A percentile compares a stretch with the other conserved stretches of the same genome.
These are phyloP conservation scores for Dothidotthia symphoricarpi DNA, from an alignment of 2,329 filamentous ascomycete species.

Conservation along the genomic window DNA sequence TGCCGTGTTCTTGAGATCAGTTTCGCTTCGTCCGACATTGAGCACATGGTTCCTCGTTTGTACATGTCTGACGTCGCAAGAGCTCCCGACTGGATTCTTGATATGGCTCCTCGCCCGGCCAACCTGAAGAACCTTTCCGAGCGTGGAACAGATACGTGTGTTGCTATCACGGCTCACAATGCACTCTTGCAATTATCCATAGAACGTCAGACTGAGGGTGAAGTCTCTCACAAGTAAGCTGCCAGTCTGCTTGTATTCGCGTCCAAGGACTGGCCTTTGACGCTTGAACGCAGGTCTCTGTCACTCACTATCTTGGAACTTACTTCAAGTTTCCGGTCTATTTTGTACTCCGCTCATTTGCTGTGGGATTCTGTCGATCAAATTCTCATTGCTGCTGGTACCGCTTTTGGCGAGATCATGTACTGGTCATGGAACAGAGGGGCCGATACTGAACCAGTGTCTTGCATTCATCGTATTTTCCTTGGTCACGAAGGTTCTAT, in stretches of 20 bases:
- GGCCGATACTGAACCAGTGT: conserved; percentile 9
- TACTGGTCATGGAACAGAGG: conserved; percentile 72
- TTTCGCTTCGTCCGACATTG: conserved; percentile 22
- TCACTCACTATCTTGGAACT: conserved; percentile 49
- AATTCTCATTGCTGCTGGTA: conserved; percentile 80
- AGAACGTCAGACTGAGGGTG: conserved; percentile 7
- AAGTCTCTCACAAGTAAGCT: conserved; percentile 8
- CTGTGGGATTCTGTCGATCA: conserved; percentile 58
- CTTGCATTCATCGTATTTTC: conserved; percentile 56
- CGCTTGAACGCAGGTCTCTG: conserved; percentile 5
- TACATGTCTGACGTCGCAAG: conserved; percentile 20
- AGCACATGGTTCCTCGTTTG: conserved; percentile 18
- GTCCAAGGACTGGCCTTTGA: too few relatives aligned
- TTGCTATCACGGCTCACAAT: conserved; percentile 79
- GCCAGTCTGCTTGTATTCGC: neutral
- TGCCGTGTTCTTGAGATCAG: conserved; percentile 47
- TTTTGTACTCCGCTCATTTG: conserved; percentile 82
- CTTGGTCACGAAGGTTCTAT: conserved; percentile 85
- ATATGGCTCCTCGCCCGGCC: conserved; percentile 23
- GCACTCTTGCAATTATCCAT: conserved; percentile 60
- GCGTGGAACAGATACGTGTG: conserved; percentile 13
- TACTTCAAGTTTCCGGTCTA: conserved; percentile 70
- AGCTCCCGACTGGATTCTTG: conserved; percentile 41
- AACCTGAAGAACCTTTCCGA: conserved; percentile 8
- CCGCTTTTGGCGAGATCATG: conserved; percentile 90